Evolutionary conservation across 208 protist genomes (phyloP).

Genomic region (Leishmania guyanensis): DNA sequence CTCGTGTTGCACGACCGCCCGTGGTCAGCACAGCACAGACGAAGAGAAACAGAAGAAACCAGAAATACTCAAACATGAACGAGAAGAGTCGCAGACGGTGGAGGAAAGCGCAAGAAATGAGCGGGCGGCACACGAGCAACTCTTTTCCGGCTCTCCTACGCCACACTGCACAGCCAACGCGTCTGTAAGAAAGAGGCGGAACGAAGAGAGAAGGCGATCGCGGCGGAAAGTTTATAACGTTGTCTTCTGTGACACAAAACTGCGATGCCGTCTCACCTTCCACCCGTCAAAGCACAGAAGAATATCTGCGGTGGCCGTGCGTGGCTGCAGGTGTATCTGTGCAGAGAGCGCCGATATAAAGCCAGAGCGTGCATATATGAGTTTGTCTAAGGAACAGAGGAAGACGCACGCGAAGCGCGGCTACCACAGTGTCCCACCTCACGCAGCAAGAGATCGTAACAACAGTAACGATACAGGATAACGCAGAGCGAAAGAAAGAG

Average conservation of each 20-base stretch:
- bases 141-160: background rate
- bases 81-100: background rate
- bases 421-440: background rate
- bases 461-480: background rate
- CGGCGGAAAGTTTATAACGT: background rate
- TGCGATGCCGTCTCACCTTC: background rate
- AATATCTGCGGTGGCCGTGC: background rate
- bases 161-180: background rate
- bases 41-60: constrained; percentile 5
- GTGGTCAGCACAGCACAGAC: background rate
- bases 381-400: background rate
- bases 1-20: background rate
- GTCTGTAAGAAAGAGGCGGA: constrained; percentile 1
- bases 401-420: background rate
- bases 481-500: background rate
- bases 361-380: background rate
- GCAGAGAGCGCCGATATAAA: background rate
- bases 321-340: background rate
- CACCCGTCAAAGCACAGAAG: background rate
- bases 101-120: background rate
- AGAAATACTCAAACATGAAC: background rate
- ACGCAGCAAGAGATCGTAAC: background rate
- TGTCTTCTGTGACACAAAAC: background rate
- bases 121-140: background rate
- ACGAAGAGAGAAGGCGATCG: background rate